These are phyloP conservation scores for Phylloboletellus chloephorus DNA, from an alignment of 1,284 basidiomycete genomes.

Conservation along the genomic window DNA sequence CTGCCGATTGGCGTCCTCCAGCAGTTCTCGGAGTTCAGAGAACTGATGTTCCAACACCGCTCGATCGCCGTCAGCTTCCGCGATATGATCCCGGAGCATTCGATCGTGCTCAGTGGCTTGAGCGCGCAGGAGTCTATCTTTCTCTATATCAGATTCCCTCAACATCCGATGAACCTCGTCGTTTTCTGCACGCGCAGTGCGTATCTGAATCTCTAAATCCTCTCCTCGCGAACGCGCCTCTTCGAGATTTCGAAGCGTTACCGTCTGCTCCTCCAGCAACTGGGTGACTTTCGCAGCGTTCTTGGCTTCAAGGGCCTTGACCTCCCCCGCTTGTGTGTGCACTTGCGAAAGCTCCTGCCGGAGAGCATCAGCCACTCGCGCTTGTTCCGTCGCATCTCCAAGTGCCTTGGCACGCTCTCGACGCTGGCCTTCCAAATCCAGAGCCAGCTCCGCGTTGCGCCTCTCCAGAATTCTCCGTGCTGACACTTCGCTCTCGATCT, in stretches of 20 bases:
- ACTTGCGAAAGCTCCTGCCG: slow-evolving; percentile 67
- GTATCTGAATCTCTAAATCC: slow-evolving; percentile 68
- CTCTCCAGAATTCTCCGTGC: slow-evolving; percentile 60
- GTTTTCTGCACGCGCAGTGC: slow-evolving; percentile 59
- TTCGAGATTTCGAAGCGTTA: slow-evolving; percentile 63
- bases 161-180: slow-evolving; percentile 64
- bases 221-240: slow-evolving; percentile 68
- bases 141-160: slow-evolving; percentile 61
- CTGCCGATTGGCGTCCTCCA: slow-evolving; percentile 55
- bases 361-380: slow-evolving; percentile 55
- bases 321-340: slow-evolving; percentile 61
- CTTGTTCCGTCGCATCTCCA: slow-evolving; percentile 63
- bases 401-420: slow-evolving; percentile 58
- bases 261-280: slow-evolving; percentile 70
- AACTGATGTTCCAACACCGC: slow-evolving; percentile 86
- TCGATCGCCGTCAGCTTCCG: slow-evolving; percentile 87
- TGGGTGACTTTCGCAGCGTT: slow-evolving; percentile 58
- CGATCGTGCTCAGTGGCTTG: slow-evolving; percentile 82
- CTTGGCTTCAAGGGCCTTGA: slow-evolving; percentile 65
- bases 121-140: slow-evolving; percentile 66
- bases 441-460: slow-evolving; percentile 57
- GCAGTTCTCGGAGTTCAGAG: slow-evolving; percentile 62
- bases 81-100: slow-evolving; percentile 79
- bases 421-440: slow-evolving; percentile 55
- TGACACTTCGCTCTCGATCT: slow-evolving; percentile 56